Percentiles rank a stretch among this genome's conserved stretches.
Conservation (phyloP, 1,284 basidiomycete species). For the Pyrrhoderma noxium region DNA sequence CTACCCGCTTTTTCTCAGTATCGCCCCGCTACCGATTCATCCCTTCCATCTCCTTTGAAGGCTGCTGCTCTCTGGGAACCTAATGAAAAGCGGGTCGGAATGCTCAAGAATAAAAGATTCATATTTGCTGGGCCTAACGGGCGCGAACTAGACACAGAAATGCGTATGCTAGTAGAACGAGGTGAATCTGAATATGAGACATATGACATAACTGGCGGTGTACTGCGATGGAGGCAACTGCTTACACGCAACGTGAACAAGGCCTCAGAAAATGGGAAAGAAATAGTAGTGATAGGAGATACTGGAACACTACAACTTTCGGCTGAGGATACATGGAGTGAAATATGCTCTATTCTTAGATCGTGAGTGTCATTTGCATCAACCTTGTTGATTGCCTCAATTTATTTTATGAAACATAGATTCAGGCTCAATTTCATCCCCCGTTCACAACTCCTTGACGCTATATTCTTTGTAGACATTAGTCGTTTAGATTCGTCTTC, state of each 20-base stretch:
- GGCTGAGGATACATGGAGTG: slow-evolving; percentile 42
- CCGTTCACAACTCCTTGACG: slow-evolving; percentile 26
- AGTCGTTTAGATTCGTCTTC: slow-evolving; percentile 25
- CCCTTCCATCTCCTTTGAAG: slow-evolving; percentile 41
- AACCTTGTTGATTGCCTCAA: slow-evolving; percentile 6
- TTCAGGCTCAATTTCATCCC: slow-evolving; percentile 25
- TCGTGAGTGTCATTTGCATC: slow-evolving; percentile 32
- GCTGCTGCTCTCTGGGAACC: slow-evolving; percentile 53
- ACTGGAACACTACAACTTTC: slow-evolving; percentile 37
- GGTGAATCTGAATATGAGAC: slow-evolving; percentile 53
- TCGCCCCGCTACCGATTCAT: slow-evolving; percentile 46
- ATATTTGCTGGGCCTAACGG: slow-evolving; percentile 50
- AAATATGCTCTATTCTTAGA: slow-evolving; percentile 41
- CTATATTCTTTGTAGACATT: slow-evolving; percentile 27
- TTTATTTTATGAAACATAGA: slow-evolving; percentile 19
- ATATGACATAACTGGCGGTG: slow-evolving; percentile 44
- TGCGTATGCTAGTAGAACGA: slow-evolving; percentile 44
- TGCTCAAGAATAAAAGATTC: slow-evolving; percentile 48
- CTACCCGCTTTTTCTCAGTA: slow-evolving; percentile 47
- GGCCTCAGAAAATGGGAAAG: slow-evolving; percentile 37
- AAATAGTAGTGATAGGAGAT: slow-evolving; percentile 47
- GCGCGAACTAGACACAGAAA: slow-evolving; percentile 38
- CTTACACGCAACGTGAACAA: slow-evolving; percentile 40
- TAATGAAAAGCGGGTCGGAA: slow-evolving; percentile 47
- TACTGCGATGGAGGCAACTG: slow-evolving; percentile 41